phyloP scores from a whole-genome alignment of 176 grass and related monocot genomes.

The Pharus latifolius region DNA sequence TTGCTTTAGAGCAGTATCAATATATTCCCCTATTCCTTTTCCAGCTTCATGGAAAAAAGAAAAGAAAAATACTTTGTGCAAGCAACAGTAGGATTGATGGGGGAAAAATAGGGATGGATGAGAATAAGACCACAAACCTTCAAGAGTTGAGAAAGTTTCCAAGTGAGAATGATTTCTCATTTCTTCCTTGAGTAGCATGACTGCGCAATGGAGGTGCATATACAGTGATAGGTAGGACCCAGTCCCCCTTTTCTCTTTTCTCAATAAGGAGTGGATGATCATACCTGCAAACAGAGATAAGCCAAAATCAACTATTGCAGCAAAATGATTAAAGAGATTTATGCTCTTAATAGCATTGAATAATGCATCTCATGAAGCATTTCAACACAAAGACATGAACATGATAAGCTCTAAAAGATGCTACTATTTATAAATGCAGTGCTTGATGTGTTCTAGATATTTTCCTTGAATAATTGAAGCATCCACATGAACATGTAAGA shows the following conservation, averaged over 20 bases:
- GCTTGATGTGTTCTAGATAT: not conserved
- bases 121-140: slow-evolving; percentile 23
- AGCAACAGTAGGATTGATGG: too few species aligned
- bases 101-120: not conserved
- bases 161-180: slow-evolving; percentile 43
- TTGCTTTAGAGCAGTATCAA: too few species aligned
- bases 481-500: not conserved
- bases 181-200: slow-evolving; percentile 56
- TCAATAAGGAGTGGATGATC: slow-evolving; percentile 83
- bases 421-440: not conserved
- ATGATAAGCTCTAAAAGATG: not conserved
- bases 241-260: slow-evolving; percentile 90
- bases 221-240: slow-evolving; percentile 83
- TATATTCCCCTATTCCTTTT: too few species aligned
- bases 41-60: not conserved
- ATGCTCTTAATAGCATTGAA: not conserved
- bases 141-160: slow-evolving; percentile 62
- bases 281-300: slow-evolving; percentile 44
- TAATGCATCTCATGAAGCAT: not conserved
- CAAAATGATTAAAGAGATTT: not conserved
- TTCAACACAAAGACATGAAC: not conserved
- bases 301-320: not conserved
- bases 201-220: slow-evolving; percentile 62
- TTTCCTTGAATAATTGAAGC: not conserved
- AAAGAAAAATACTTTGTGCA: not conserved